These are phyloP conservation scores for Chlamydomonas sphaeroides DNA, from an alignment of 139 green algal species.

Conservation along the genomic window DNA sequence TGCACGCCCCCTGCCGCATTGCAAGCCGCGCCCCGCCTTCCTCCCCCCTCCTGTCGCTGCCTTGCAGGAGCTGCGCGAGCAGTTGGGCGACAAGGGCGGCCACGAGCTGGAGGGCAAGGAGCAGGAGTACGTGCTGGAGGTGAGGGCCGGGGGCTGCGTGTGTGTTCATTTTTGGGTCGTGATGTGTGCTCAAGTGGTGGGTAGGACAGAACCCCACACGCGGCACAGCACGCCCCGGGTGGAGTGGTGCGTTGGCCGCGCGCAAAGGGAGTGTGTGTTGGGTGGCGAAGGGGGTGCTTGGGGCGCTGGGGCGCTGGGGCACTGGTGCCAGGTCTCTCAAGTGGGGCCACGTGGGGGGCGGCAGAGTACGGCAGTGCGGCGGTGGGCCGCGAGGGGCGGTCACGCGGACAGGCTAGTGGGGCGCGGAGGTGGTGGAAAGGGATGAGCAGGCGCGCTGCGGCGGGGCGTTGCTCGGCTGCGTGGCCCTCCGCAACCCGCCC, in stretches of 20 bases:
- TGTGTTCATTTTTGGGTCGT: not conserved
- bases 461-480: not conserved
- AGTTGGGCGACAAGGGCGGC: not conserved
- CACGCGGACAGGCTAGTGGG: not conserved
- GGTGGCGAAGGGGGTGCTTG: no score
- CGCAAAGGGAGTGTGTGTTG: no score
- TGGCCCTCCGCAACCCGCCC: not conserved
- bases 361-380: no score
- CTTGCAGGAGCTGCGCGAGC: not conserved
- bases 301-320: no score
- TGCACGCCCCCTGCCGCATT: not conserved
- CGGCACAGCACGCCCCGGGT: no score
- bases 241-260: no score
- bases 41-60: not conserved
- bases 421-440: not conserved
- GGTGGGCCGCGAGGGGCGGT: no score
- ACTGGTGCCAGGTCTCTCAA: no score
- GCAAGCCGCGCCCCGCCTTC: not conserved
- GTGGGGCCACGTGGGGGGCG: no score
- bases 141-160: not conserved
- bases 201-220: no score
- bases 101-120: conserved; percentile 16
- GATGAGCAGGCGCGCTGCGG: not conserved
- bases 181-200: no score
- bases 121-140: conserved; percentile 20